Conservation (phyloP, 257 asterid species). For the Sherardia arvensis region DNA sequence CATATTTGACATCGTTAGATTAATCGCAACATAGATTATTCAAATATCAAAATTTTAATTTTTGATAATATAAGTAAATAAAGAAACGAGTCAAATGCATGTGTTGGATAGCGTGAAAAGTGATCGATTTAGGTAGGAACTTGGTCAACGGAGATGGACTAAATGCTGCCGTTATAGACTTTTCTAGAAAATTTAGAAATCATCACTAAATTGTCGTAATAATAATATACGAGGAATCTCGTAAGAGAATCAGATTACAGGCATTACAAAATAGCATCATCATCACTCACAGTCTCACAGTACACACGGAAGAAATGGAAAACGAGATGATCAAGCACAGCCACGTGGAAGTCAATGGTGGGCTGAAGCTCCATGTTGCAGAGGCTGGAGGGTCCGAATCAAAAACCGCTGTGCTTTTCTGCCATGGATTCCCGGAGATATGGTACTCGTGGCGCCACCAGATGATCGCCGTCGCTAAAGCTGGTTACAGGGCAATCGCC, state of each 20-base stretch:
- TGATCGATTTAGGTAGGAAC: too few relatives aligned
- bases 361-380: not conserved
- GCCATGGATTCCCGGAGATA: not conserved
- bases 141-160: too few relatives aligned
- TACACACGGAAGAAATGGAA: not conserved
- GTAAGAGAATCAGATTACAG: not conserved
- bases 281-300: too few relatives aligned
- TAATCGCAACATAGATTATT: too few relatives aligned
- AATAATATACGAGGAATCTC: not conserved
- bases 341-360: not conserved
- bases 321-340: not conserved
- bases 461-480: not conserved
- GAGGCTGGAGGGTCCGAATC: not conserved
- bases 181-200: too few relatives aligned
- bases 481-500: not conserved
- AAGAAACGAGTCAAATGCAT: too few relatives aligned
- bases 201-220: not conserved
- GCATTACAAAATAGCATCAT: not conserved
- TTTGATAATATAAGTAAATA: too few relatives aligned
- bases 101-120: too few relatives aligned
- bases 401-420: not conserved
- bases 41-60: too few relatives aligned
- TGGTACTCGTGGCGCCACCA: not conserved
- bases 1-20: too few relatives aligned
- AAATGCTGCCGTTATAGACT: too few relatives aligned